phyloP scores from a whole-genome alignment of 2,329 filamentous ascomycete species.

The Fusarium gaditjirri region DNA sequence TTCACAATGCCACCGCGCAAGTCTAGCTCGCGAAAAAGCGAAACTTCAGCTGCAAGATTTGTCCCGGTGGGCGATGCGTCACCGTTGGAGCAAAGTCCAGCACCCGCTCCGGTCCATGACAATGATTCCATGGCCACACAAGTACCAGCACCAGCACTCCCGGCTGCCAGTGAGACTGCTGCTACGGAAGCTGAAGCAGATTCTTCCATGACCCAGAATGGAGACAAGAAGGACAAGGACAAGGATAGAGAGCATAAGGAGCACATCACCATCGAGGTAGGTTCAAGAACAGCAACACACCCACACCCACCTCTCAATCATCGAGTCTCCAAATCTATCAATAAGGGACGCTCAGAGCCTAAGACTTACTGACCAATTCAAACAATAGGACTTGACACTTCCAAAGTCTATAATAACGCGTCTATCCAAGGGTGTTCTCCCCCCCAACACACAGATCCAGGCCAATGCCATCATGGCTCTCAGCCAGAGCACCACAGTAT shows the following conservation, averaged over 20 bases:
- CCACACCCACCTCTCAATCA: neutral
- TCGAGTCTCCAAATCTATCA: neutral
- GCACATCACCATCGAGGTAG: slow-evolving; percentile 64
- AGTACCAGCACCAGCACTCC: slow-evolving; percentile 15
- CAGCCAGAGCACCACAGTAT: slow-evolving; percentile 84
- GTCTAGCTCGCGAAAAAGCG: slow-evolving; percentile 60
- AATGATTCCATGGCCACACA: slow-evolving; percentile 33
- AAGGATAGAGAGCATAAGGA: slow-evolving; percentile 47
- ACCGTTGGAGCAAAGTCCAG: slow-evolving; percentile 29
- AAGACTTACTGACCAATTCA: neutral
- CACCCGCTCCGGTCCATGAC: slow-evolving; percentile 21
- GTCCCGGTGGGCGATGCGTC: slow-evolving; percentile 56
- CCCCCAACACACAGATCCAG: slow-evolving; percentile 84
- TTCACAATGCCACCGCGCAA: slow-evolving; percentile 66
- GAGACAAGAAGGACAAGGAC: slow-evolving; percentile 49
- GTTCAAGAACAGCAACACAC: neutral
- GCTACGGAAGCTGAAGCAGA: slow-evolving; percentile 13
- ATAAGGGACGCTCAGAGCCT: neutral
- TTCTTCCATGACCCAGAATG: slow-evolving; percentile 37
- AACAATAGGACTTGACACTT: slow-evolving; percentile 73
- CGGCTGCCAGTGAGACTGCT: slow-evolving; percentile 12
- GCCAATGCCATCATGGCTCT: slow-evolving; percentile 83
- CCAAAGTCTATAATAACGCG: slow-evolving; percentile 85
- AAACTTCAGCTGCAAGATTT: slow-evolving; percentile 58
- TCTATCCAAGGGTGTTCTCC: slow-evolving; percentile 81